A percentile compares a stretch with the other conserved stretches of the same genome.
These are phyloP conservation scores for Candida tammaniensis DNA, from an alignment of 805 yeast genomes.

Conservation along the genomic window DNA sequence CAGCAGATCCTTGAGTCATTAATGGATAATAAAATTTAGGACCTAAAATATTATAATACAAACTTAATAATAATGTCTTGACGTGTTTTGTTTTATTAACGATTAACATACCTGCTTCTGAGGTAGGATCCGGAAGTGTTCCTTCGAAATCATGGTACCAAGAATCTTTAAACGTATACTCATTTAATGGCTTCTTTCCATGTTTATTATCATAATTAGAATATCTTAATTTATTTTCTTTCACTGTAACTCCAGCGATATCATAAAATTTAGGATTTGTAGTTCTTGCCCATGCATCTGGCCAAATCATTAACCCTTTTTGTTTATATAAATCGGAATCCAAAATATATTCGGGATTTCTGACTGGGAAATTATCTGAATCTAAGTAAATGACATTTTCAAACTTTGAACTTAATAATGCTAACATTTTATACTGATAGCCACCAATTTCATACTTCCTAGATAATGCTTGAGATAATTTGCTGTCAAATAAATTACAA, in stretches of 20 bases:
- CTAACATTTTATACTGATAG: conserved; percentile 51
- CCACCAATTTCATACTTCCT: conserved; percentile 34
- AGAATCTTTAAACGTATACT: conserved; percentile 28
- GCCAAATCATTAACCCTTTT: conserved; percentile 56
- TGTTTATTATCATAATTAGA: conserved; percentile 34
- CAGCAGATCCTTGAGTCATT: conserved; percentile 69
- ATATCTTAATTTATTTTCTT: conserved; percentile 32
- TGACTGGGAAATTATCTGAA: conserved; percentile 48
- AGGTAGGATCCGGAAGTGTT: conserved; percentile 62
- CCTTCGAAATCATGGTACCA: conserved; percentile 61
- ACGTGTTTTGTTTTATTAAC: conserved; percentile 59
- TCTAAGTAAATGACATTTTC: conserved; percentile 48
- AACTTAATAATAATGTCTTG: conserved; percentile 53
- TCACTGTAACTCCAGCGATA: conserved; percentile 42
- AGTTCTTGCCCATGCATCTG: conserved; percentile 70
- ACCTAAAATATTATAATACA: conserved; percentile 65
- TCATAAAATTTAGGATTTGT: conserved; percentile 59
- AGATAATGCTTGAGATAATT: conserved; percentile 14
- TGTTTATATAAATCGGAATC: conserved; percentile 44
- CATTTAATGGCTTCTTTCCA: conserved; percentile 20
- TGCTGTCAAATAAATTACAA: conserved; percentile 43
- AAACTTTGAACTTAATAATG: conserved; percentile 61
- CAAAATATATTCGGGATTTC: conserved; percentile 45
- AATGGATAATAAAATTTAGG: conserved; percentile 66
- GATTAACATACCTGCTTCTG: conserved; percentile 70